Evolutionary conservation across 805 yeast species (phyloP).

Genomic region (Starmerella cellae): DNA sequence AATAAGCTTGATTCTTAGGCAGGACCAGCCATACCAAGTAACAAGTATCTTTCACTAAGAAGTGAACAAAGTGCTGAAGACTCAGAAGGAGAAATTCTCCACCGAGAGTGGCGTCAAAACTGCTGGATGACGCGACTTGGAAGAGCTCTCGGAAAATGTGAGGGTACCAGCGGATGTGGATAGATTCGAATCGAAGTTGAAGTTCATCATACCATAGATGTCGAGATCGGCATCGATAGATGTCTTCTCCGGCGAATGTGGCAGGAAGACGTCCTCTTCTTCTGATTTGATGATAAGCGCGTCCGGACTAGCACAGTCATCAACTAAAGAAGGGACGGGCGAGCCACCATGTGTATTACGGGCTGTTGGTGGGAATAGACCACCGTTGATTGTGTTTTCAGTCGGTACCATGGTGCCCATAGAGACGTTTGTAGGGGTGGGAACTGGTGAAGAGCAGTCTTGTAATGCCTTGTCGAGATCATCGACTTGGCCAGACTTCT

Average conservation of each 20-base stretch:
- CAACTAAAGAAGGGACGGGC: slow-evolving; percentile 19
- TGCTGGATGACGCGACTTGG: slow-evolving; percentile 27
- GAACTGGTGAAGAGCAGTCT: too few relatives aligned
- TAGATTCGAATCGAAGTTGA: slow-evolving; percentile 11
- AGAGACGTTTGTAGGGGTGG: neutral
- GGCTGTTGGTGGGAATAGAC: slow-evolving; percentile 11
- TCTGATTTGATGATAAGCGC: slow-evolving; percentile 13
- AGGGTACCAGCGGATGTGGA: slow-evolving; percentile 10
- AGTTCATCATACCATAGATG: slow-evolving; percentile 7
- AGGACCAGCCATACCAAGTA: slow-evolving; percentile 2
- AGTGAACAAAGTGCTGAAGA: too few relatives aligned
- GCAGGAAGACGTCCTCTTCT: slow-evolving; percentile 8
- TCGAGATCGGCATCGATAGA: slow-evolving; percentile 2
- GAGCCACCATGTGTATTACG: slow-evolving; percentile 7
- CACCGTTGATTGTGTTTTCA: slow-evolving; percentile 15
- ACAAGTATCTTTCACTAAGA: too few relatives aligned
- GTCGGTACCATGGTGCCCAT: slow-evolving; percentile 12
- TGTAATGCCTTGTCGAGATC: neutral
- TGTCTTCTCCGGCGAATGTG: slow-evolving; percentile 8
- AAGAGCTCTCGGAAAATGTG: slow-evolving; percentile 18
- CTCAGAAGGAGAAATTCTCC: too few relatives aligned
- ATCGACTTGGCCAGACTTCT: slow-evolving; percentile 18
- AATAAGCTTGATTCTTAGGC: too few relatives aligned
- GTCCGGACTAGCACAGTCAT: slow-evolving; percentile 21
- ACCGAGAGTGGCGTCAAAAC: slow-evolving; percentile 20